These are phyloP conservation scores for Lepiota venenata DNA, from an alignment of 768 basidiomycete genomes.

Conservation along the genomic window DNA sequence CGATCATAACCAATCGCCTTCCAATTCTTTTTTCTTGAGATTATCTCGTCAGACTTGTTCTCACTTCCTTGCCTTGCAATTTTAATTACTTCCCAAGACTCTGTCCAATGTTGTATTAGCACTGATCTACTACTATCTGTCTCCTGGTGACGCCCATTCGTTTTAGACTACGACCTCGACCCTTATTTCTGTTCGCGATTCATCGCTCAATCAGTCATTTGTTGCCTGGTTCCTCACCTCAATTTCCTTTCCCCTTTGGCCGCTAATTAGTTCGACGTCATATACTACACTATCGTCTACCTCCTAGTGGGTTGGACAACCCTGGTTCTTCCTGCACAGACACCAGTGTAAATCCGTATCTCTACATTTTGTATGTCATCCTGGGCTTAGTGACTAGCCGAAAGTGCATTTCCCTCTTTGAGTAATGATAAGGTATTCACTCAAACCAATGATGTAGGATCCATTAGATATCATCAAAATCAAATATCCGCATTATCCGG, in stretches of 20 bases:
- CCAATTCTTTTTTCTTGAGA: slow-evolving; percentile 9
- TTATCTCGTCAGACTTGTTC: background rate
- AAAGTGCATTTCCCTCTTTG: too few relatives aligned
- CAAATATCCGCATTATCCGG: too few relatives aligned
- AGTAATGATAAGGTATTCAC: too few relatives aligned
- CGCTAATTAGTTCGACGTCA: background rate
- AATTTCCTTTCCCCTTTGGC: background rate
- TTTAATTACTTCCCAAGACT: background rate
- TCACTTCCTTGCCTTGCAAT: slow-evolving; percentile 2
- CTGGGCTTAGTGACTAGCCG: too few relatives aligned
- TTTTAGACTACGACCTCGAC: slow-evolving; percentile 3
- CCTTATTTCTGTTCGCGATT: slow-evolving; percentile 4
- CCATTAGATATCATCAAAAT: too few relatives aligned
- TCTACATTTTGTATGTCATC: too few relatives aligned
- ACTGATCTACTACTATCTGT: slow-evolving; percentile 8
- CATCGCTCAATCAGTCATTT: background rate
- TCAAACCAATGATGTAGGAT: too few relatives aligned
- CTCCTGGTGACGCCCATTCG: slow-evolving; percentile 2
- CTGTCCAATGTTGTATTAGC: slow-evolving; percentile 10
- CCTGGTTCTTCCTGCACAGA: too few relatives aligned
- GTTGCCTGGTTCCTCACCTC: background rate
- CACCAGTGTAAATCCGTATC: too few relatives aligned
- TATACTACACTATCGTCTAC: too few relatives aligned
- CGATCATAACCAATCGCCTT: slow-evolving; percentile 11
- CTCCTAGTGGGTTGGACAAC: too few relatives aligned